Conservation (phyloP, 805 yeast genomes). For the Priceomyces haplophilus region DNA sequence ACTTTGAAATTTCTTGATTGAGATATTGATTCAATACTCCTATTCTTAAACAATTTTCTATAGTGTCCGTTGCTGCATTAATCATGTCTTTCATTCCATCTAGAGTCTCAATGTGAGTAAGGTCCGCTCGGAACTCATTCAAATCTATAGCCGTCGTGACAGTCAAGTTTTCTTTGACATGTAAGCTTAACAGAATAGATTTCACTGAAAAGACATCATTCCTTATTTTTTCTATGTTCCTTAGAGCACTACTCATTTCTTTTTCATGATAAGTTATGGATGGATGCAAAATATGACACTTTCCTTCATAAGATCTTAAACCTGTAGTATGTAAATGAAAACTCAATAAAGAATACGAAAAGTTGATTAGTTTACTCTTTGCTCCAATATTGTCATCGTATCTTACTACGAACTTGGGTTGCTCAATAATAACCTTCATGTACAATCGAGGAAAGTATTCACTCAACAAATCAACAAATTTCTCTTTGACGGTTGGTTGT, state of each 20-base stretch:
- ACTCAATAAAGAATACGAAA: slow-evolving; percentile 34
- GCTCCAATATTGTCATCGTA: slow-evolving; percentile 9
- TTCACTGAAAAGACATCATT: slow-evolving; percentile 22
- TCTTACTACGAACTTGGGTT: slow-evolving; percentile 27
- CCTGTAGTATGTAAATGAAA: slow-evolving; percentile 31
- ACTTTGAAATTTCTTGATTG: slow-evolving; percentile 17
- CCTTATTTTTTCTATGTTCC: slow-evolving; percentile 6
- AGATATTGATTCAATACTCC: slow-evolving; percentile 30
- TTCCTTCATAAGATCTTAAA: slow-evolving; percentile 30
- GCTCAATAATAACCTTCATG: slow-evolving; percentile 29
- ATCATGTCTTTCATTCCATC: slow-evolving; percentile 30
- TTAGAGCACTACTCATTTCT: not conserved
- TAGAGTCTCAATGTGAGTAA: slow-evolving; percentile 28
- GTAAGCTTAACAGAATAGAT: slow-evolving; percentile 18
- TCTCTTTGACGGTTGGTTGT: slow-evolving; percentile 7
- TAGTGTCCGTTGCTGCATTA: slow-evolving; percentile 20
- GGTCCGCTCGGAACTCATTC: slow-evolving; percentile 20
- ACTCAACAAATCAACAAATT: slow-evolving; percentile 21
- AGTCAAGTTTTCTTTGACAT: slow-evolving; percentile 27
- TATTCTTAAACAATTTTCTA: slow-evolving; percentile 21
- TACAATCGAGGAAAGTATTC: slow-evolving; percentile 33
- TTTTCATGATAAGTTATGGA: slow-evolving; percentile 29
- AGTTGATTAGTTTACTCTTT: slow-evolving; percentile 20
- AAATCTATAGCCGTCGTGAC: slow-evolving; percentile 20
- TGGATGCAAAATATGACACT: slow-evolving; percentile 35